Base-by-base conservation (phyloP, 345 rosid species). In the Boechera stricta region DNA sequence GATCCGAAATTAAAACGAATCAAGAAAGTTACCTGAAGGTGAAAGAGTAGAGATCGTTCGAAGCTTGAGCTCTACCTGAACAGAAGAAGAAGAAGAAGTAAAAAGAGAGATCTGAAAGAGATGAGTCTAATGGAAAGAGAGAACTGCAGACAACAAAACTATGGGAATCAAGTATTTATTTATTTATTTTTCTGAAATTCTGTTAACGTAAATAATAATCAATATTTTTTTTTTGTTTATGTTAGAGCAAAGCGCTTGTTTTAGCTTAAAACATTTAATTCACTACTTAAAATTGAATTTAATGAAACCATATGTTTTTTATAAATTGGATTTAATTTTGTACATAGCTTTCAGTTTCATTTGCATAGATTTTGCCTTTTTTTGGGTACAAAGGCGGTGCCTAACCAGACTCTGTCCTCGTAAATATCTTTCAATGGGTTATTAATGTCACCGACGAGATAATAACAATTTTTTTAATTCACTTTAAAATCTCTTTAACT, bases 361-460 rank as follows among this genome's bases (percentile, higher is more conserved):
- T 44, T 39, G n/a, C 15, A 9, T 69, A 33, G 45, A 15, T 59
- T 33, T 62, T 39, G 45, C 49, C 13, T 52, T 58, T 66, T 75
- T 57, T 18, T 44, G n/a, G 74, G 36, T 35, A 75, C 42, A 56
- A 48, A 48, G 69, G 24, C 75, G 80, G 75, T 70, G 71, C 80
- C 71, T 63, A 77, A 70, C 63, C 75, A 12, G 5, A 9, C 52
- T 38, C 36, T 24, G 2, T 52, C 64, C 69, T 69, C 41, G 71
- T 42, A 33, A 62, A 69, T 69, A 63, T 55, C 70, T 71, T 31
- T 61, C 56, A 9, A 2, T 68, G 72, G 36, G 61, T 53, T 51
- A 42, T 29, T 61, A 58, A 52, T 69, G 71, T 63, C 65, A 70
- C 76, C 75, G 58, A 53, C 75, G 56, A 55, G 9, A 6, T 21